Base-by-base conservation (phyloP, 106 monocot species). In the Gastrodia elata region DNA sequence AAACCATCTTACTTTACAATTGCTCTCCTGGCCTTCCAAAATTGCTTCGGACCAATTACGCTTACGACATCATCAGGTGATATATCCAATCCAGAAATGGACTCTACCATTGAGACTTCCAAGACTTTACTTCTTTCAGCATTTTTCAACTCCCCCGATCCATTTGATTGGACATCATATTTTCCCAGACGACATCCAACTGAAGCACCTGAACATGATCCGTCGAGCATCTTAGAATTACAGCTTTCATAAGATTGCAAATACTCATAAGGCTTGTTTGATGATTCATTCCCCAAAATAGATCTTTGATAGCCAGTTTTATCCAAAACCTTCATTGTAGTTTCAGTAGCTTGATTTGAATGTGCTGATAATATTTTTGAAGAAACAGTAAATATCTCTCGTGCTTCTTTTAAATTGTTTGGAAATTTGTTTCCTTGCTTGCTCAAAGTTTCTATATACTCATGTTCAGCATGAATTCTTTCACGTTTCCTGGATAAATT, bases 21-120 rank as follows among this genome's bases (percentile, higher is more conserved):
- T 35, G 89, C 87, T 55, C 92, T 84, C 76, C 96, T 86, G 16
- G 92, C 92, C 78, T 97, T 97, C 92, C 92, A 92, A 65, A 97
- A 97, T 55, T 90, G 85, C 74, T 97, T 97, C 34, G 83, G 83
- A 76, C 96, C 96, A 74, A 97, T 92, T 39, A 86, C 73, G 64
- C 79, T 84, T 46, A 86, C 96, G 71, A 92, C 84, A 80, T 90
- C 88, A 86, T 97, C 90, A 71, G 92, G 96, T 75, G 87, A 90
- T 72, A 92, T 75, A 55, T 79, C 84, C 28, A 79, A 39, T 7
- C 73, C 82, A 40, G 79, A 75, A 42, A 81, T 39, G 56, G 78
- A 87, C 18, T 91, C 91, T 77, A 84, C 77, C 73, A 84, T 80
- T 26, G 83, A 92, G 11, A 80, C 65, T 11, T 87, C 89, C 76